These are phyloP conservation scores for Sistotremastrum suecicum DNA, from an alignment of 768 basidiomycete species.

Conservation along the genomic window DNA sequence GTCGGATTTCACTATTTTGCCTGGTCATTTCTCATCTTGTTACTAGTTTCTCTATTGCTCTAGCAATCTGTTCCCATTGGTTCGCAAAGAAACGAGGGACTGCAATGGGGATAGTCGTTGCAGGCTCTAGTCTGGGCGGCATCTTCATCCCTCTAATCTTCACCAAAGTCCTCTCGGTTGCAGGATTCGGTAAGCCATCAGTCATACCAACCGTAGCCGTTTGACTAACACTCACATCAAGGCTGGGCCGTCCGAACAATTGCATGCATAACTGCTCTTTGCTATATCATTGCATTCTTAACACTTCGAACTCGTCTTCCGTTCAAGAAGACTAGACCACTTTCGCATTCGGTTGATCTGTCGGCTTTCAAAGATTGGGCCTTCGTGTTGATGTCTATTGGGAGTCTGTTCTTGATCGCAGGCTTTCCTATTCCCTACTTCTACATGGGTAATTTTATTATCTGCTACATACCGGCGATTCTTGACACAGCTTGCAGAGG, in stretches of 20 bases:
- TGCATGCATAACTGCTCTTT: slow-evolving; percentile 32
- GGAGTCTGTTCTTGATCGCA: slow-evolving; percentile 32
- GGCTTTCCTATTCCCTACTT: slow-evolving; percentile 63
- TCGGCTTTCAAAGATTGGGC: slow-evolving; percentile 28
- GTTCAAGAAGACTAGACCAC: slow-evolving; percentile 6
- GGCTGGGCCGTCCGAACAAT: slow-evolving; percentile 48
- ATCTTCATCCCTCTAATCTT: neutral
- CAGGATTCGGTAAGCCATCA: neutral
- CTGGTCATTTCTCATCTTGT: neutral
- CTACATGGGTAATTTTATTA: slow-evolving; percentile 26
- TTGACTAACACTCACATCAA: slow-evolving; percentile 1
- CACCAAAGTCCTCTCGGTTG: slow-evolving; percentile 1
- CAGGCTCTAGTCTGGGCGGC: slow-evolving; percentile 50
- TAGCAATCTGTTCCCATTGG: slow-evolving; percentile 52
- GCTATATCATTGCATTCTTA: slow-evolving; percentile 32
- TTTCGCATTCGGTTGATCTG: slow-evolving; percentile 11
- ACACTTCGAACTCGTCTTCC: slow-evolving; percentile 26
- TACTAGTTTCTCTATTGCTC: slow-evolving; percentile 54
- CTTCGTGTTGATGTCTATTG: slow-evolving; percentile 39
- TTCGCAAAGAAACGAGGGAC: slow-evolving; percentile 54
- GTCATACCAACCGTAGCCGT: neutral
- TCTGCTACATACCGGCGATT: too few relatives aligned
- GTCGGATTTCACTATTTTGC: slow-evolving; percentile 13
- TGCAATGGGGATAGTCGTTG: slow-evolving; percentile 53
- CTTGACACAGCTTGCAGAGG: too few relatives aligned